These are phyloP conservation scores for Pseudotulostoma volvatum DNA, from an alignment of 495 filamentous ascomycete genomes.

Conservation along the genomic window DNA sequence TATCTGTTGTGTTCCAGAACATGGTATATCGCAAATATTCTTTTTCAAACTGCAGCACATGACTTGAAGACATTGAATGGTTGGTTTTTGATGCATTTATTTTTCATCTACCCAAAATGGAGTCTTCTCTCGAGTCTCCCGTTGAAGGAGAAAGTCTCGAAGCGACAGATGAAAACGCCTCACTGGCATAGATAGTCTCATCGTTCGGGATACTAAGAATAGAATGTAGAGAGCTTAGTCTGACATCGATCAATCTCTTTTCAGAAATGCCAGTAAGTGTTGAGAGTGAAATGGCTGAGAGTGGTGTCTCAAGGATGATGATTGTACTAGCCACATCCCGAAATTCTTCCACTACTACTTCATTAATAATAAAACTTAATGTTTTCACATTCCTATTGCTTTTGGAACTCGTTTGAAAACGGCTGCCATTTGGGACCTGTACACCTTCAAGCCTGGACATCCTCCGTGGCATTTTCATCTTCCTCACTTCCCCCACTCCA, in stretches of 20 bases:
- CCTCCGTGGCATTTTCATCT: no score
- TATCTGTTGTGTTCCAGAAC: slow-evolving; percentile 10
- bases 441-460: no score
- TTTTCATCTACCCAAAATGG: slow-evolving; percentile 17
- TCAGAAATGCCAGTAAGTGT: no score
- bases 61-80: slow-evolving; percentile 10
- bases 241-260: background rate
- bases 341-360: no score
- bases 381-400: no score
- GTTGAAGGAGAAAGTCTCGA: slow-evolving; percentile 14
- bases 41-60: slow-evolving; percentile 13
- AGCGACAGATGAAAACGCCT: slow-evolving; percentile 9
- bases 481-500: no score
- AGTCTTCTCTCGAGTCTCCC: slow-evolving; percentile 2
- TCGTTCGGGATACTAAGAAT: slow-evolving; percentile 2
- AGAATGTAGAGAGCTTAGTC: slow-evolving; percentile 2
- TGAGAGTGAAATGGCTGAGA: no score
- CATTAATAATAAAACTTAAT: no score
- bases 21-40: slow-evolving; percentile 18
- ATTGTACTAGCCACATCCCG: slow-evolving; percentile 1
- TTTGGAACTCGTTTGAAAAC: no score
- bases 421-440: no score
- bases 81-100: slow-evolving; percentile 5
- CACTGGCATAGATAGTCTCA: background rate
- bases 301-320: background rate